A percentile compares a stretch with the other conserved stretches of the same genome.
Conservation (phyloP, 2,329 filamentous ascomycete species). For the Pseudocercospora cruenta region DNA sequence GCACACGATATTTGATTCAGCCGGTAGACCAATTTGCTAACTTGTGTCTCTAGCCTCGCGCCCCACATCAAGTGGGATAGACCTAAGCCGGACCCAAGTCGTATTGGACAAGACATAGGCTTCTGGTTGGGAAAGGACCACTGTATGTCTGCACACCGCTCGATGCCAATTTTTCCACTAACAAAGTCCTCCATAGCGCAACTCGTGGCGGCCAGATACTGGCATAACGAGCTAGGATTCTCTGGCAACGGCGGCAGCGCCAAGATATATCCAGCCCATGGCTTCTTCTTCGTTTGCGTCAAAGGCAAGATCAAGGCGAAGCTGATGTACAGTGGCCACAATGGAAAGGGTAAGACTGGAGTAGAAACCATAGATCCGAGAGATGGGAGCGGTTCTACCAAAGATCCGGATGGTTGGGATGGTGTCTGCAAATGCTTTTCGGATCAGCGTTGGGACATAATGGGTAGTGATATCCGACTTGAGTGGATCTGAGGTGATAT, state of each 20-base stretch:
- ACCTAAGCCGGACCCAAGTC: background rate
- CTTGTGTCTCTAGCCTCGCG: background rate
- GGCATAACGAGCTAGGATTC: conserved; percentile 9
- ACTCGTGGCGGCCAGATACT: conserved; percentile 3
- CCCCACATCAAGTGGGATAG: background rate
- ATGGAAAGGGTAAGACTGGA: conserved; percentile 6
- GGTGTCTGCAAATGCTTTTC: conserved; percentile 4
- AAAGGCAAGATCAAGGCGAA: background rate
- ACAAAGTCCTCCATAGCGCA: background rate
- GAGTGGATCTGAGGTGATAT: background rate
- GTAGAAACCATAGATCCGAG: background rate
- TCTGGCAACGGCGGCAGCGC: background rate
- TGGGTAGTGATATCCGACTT: conserved; percentile 3
- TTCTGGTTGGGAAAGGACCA: background rate
- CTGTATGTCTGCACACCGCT: background rate
- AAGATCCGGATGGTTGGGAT: conserved; percentile 10
- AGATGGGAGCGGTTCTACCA: background rate
- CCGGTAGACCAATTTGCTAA: background rate
- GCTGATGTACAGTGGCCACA: background rate
- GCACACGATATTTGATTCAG: background rate
- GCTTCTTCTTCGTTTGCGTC: conserved; percentile 9
- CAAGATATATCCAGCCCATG: conserved; percentile 9
- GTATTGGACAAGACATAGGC: background rate
- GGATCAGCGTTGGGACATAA: conserved; percentile 1
- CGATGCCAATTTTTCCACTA: background rate